Evolutionary conservation across 257 asterid species (phyloP).

Genomic region (Plantago ovata): DNA sequence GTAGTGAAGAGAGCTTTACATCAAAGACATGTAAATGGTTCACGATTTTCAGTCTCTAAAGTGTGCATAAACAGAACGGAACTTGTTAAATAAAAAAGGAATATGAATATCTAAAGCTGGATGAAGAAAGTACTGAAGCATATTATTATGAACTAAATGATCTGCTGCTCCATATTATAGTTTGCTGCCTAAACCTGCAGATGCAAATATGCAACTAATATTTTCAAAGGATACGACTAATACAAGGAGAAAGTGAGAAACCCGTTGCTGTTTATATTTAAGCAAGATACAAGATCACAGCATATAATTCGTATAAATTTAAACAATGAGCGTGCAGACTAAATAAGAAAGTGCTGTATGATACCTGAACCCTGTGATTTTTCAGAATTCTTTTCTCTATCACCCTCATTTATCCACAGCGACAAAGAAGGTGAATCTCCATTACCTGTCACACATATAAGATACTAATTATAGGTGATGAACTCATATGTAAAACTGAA

Average conservation of each 20-base stretch:
- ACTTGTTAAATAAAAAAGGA: no score
- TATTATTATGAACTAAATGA: no score
- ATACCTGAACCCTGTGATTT: conserved; percentile 10
- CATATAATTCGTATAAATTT: background rate
- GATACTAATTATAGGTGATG: background rate
- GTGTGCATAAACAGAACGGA: no score
- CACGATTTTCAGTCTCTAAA: no score
- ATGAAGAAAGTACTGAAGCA: no score
- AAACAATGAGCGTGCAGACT: background rate
- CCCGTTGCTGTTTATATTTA: background rate
- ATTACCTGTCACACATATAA: conserved; percentile 13
- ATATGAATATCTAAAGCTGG: no score
- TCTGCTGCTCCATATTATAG: background rate
- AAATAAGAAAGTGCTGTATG: background rate
- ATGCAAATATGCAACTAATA: conserved; percentile 2
- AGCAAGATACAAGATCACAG: conserved; percentile 2
- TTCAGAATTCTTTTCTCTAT: conserved; percentile 1
- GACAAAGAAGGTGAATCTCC: background rate
- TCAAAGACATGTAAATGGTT: no score
- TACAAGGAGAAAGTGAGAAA: no score
- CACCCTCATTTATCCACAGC: conserved; percentile 10
- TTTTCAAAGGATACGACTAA: no score
- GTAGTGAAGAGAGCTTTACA: no score
- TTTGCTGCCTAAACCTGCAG: background rate
- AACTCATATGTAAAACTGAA: background rate